Base-by-base conservation (phyloP, 2,329 filamentous ascomycete genomes). In the Stachybotrys elegans region DNA sequence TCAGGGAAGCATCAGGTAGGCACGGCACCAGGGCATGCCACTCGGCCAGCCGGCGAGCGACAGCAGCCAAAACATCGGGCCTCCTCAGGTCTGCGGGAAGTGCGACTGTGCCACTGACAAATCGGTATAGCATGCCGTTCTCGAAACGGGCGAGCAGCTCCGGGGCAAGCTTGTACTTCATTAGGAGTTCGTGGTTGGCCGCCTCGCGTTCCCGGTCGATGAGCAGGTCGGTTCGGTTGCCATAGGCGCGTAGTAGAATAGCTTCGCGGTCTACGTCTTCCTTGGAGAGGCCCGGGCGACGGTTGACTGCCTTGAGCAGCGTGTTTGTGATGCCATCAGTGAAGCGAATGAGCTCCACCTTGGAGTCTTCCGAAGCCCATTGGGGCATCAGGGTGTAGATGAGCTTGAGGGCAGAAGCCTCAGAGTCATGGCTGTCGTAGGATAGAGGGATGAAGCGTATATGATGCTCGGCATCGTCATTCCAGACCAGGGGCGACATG, bases 241-340 rank as follows among this genome's bases (percentile, higher is more conserved):
- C 93, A 67, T 96, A 98, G 49, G 93, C 93, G 55, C 93, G 83
- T 58, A 98, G 79, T 51, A 98, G 75, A 53, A 97, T 81, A 25
- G 93, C 87, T 52, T 95, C 88, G 49, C 78, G 77, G 66, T 97
- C 91, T 53, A 92, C 76, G 43, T 90, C 81, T n/a, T 59, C 50
- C 56, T 86, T 79, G 41, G 87, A 84, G 52, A 85, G 73, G 40
- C 86, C 88, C 1, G 71, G 63, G 21, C 73, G 74, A 53, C 74
- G 78, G 62, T 88, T 88, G 59, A 86, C 69, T n/a, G 84, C 83
- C 64, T 91, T 91, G 51, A 90, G 74, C 40, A 92, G 72, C 40
- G 91, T 97, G 69, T 98, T 98, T 53, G 93, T 98, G 69, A 97
- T 98, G 60, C 93, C 93, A 59, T 98, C 93, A 31, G 90, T 98